A percentile compares a stretch with the other conserved stretches of the same genome.
Evolutionary conservation across 2,329 filamentous ascomycete species (phyloP).

Genomic region (Diaporthe citri): DNA sequence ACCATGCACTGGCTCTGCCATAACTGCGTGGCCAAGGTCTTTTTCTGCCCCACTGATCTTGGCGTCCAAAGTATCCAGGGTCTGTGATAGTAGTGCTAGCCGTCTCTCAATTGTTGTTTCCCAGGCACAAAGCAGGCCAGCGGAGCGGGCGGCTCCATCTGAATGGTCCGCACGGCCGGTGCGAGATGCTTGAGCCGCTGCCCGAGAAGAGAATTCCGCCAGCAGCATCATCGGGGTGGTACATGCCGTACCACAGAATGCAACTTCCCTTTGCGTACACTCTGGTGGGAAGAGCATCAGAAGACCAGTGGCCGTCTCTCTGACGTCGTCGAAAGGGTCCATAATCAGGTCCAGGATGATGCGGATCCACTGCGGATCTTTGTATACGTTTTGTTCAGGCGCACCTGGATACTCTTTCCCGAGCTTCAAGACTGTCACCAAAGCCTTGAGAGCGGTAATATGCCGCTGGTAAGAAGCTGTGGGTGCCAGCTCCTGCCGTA

Average conservation of each 20-base stretch:
- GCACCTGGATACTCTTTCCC: constrained; percentile 66
- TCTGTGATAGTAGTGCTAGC: constrained; percentile 64
- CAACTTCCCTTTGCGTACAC: constrained; percentile 47
- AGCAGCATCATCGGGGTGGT: constrained; percentile 52
- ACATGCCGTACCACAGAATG: constrained; percentile 30
- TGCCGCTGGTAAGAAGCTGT: constrained; percentile 93
- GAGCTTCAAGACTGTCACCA: constrained; percentile 75
- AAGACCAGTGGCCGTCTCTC: constrained; percentile 67
- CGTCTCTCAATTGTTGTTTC: constrained; percentile 57
- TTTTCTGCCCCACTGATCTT: constrained; percentile 73
- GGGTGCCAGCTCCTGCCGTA: constrained; percentile 80
- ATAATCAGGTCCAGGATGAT: constrained; percentile 83
- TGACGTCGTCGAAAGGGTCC: constrained; percentile 94
- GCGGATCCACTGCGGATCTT: constrained; percentile 66
- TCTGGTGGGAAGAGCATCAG: constrained; percentile 62
- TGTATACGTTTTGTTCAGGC: constrained; percentile 46
- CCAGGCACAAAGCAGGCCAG: constrained; percentile 76
- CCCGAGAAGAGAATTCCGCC: constrained; percentile 61
- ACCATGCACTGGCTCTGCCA: constrained; percentile 76
- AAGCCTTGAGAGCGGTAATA: constrained; percentile 80
- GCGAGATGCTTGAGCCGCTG: constrained; percentile 70
- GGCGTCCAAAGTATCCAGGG: constrained; percentile 72
- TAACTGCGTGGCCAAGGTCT: constrained; percentile 76
- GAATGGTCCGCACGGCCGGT: constrained; percentile 92
- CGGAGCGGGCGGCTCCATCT: constrained; percentile 86